A percentile compares a stretch with the other conserved stretches of the same genome.
Evolutionary conservation across 2,329 filamentous ascomycete species (phyloP).

Genomic region (Chaetomium globosum): DNA sequence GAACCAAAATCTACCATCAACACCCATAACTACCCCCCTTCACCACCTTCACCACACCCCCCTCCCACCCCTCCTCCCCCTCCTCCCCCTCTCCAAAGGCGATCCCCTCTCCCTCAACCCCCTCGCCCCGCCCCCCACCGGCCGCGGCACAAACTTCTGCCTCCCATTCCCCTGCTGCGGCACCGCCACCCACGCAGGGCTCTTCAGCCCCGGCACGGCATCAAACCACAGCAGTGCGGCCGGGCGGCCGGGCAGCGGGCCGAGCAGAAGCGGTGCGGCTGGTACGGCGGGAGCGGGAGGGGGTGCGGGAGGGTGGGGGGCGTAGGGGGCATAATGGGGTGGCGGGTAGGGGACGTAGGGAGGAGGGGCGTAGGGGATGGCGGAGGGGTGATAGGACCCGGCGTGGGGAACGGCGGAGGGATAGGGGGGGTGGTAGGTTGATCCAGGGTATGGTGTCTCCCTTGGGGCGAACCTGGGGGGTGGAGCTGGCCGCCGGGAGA

Average conservation of each 20-base stretch:
- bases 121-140: background rate
- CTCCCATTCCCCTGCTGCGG: background rate
- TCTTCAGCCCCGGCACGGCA: background rate
- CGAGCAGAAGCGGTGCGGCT: background rate
- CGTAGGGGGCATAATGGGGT: too few relatives aligned
- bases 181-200: slow-evolving; percentile 4
- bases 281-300: background rate
- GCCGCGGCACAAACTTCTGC: background rate
- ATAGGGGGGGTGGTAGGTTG: too few relatives aligned
- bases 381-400: too few relatives aligned
- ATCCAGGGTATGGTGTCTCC: too few relatives aligned
- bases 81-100: background rate
- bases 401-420: too few relatives aligned
- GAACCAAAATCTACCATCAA: too few relatives aligned
- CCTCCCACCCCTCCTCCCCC: background rate
- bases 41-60: background rate
- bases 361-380: too few relatives aligned
- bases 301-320: too few relatives aligned
- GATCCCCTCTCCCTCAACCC: background rate
- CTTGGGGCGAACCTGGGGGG: too few relatives aligned
- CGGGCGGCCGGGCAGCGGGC: slow-evolving; percentile 5
- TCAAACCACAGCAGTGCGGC: background rate
- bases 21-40: background rate
- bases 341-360: too few relatives aligned
- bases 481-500: too few relatives aligned